Conservation (phyloP, 208 protist species). For the Acanthamoeba culbertsoni region DNA sequence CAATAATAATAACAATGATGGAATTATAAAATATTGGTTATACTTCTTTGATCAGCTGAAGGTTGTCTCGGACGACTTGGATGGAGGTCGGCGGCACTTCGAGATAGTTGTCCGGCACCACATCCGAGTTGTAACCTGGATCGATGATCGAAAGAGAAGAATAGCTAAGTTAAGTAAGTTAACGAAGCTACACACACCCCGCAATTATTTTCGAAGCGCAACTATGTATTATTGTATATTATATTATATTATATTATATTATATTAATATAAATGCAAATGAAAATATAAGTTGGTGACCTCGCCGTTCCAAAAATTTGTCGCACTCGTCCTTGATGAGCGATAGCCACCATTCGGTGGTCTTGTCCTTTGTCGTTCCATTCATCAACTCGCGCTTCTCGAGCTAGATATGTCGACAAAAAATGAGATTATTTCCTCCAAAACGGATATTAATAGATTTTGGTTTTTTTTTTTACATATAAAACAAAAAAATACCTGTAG, state of each 20-base stretch:
- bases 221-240: too few species aligned
- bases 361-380: slow-evolving; percentile 27
- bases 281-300: too few species aligned
- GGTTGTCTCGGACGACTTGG: slow-evolving; percentile 10
- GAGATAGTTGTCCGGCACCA: not conserved
- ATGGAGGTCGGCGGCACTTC: not conserved
- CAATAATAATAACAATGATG: not conserved
- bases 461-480: not conserved
- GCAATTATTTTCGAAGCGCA: too few species aligned
- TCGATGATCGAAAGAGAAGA: too few species aligned
- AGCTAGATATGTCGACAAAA: not conserved
- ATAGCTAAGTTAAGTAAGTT: too few species aligned
- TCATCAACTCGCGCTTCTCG: slow-evolving; percentile 42
- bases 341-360: slow-evolving; percentile 37
- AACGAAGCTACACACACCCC: too few species aligned
- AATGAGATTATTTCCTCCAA: not conserved
- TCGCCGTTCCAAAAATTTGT: slow-evolving; percentile 12
- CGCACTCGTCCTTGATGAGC: slow-evolving; percentile 40
- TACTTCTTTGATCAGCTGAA: slow-evolving; percentile 6
- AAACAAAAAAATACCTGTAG: not conserved
- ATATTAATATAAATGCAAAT: too few species aligned
- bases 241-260: too few species aligned
- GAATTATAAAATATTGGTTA: not conserved
- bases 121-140: not conserved
- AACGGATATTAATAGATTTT: not conserved